Percentiles rank a stretch among this genome's conserved stretches.
Evolutionary conservation across 257 asterid species (phyloP).

Genomic region (Solanum corneliomulleri): DNA sequence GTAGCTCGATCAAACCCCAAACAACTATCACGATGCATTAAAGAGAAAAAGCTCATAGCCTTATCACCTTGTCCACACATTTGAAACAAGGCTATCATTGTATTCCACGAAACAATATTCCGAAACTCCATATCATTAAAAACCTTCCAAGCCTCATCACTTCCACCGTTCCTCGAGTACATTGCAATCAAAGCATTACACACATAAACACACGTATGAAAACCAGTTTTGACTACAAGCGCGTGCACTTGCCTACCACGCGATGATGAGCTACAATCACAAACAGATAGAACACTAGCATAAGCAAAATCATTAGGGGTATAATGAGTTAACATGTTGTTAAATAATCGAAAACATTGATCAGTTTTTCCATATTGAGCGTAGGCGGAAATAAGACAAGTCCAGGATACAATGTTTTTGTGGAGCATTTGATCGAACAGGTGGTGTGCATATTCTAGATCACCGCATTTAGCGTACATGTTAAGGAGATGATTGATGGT

Average conservation of each 20-base stretch:
- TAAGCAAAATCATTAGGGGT: constrained; percentile 73
- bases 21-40: constrained; percentile 44
- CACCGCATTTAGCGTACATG: constrained; percentile 42
- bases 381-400: constrained; percentile 60
- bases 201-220: constrained; percentile 52
- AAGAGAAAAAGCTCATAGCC: constrained; percentile 31
- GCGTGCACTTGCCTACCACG: constrained; percentile 66
- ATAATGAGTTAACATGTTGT: constrained; percentile 29
- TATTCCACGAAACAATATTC: constrained; percentile 65
- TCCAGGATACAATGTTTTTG: constrained; percentile 63
- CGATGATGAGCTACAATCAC: constrained; percentile 16
- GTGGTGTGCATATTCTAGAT: constrained; percentile 31
- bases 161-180: constrained; percentile 42
- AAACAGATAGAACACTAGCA: constrained; percentile 52
- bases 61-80: constrained; percentile 22
- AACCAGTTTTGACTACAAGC: constrained; percentile 44
- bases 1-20: constrained; percentile 50
- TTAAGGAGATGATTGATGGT: constrained; percentile 38
- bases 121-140: constrained; percentile 33
- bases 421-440: constrained; percentile 50
- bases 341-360: constrained; percentile 40
- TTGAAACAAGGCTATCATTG: constrained; percentile 58
- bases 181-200: constrained; percentile 70
- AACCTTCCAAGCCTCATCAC: constrained; percentile 47
- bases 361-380: constrained; percentile 37